These are phyloP conservation scores for Russula brevipes DNA, from an alignment of 768 basidiomycete genomes.

Conservation along the genomic window DNA sequence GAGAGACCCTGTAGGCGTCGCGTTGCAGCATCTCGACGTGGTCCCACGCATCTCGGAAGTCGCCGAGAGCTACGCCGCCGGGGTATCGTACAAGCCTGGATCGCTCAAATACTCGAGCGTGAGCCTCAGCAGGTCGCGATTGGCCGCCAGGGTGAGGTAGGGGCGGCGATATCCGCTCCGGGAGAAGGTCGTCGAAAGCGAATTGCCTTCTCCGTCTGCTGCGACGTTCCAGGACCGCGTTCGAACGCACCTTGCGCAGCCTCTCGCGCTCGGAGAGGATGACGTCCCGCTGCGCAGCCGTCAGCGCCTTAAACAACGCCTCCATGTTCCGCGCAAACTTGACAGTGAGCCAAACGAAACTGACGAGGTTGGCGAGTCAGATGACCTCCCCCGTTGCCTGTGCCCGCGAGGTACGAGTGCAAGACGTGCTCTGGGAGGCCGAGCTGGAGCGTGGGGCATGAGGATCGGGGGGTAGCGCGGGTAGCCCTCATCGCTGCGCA, in stretches of 20 bases:
- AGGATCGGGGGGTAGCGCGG: neutral
- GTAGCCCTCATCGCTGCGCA: neutral
- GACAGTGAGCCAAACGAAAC: slow-evolving; percentile 2
- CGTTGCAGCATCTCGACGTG: neutral
- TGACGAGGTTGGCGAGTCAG: neutral
- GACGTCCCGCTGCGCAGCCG: neutral
- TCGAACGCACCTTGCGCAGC: neutral
- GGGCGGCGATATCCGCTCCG: neutral
- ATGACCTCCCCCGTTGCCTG: neutral
- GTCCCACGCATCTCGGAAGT: neutral
- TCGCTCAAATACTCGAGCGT: slow-evolving; percentile 7
- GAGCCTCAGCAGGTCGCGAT: neutral
- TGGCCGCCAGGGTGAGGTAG: slow-evolving; percentile 1
- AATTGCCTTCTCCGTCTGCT: neutral
- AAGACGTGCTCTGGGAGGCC: neutral
- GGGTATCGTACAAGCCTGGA: neutral
- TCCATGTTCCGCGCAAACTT: slow-evolving; percentile 1
- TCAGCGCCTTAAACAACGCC: neutral
- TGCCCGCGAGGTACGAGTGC: neutral
- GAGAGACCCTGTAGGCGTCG: neutral
- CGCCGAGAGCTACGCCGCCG: neutral
- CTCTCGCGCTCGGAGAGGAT: neutral
- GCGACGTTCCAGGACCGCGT: neutral
- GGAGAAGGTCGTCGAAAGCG: no score
- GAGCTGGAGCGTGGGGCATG: neutral